Percentiles rank a stretch among this genome's conserved stretches.
phyloP scores from a whole-genome alignment of 345 rosid species.

The Aegle marmelos region DNA sequence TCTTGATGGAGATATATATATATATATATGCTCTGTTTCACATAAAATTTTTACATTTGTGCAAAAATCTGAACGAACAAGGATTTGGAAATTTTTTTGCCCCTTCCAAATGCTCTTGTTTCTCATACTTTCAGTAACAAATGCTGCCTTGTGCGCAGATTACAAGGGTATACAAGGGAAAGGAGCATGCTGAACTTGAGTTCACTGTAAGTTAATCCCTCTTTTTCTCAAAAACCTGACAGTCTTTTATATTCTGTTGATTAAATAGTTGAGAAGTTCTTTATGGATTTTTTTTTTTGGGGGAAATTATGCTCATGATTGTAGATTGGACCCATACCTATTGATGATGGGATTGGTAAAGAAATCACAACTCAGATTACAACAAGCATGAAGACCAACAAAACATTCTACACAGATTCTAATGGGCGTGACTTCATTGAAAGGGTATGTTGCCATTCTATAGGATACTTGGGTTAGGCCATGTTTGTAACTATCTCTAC shows the following conservation, averaged over 20 bases:
- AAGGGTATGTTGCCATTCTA: constrained; percentile 50
- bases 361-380: constrained; percentile 71
- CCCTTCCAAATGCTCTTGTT: background rate
- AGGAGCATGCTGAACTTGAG: constrained; percentile 88
- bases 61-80: background rate
- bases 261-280: constrained; percentile 9
- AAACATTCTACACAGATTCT: constrained; percentile 86
- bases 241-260: background rate
- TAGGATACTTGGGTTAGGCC: constrained; percentile 1
- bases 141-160: constrained; percentile 38
- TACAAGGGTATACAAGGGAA: constrained; percentile 82
- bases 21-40: constrained; percentile 8
- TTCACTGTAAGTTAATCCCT: constrained; percentile 65
- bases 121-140: constrained; percentile 14
- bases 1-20: constrained; percentile 7
- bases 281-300: constrained; percentile 18
- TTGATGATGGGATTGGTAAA: constrained; percentile 84
- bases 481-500: no score
- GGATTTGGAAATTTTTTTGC: constrained; percentile 4
- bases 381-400: constrained; percentile 71
- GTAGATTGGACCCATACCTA: constrained; percentile 92
- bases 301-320: constrained; percentile 14
- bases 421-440: constrained; percentile 91
- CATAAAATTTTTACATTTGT: background rate
- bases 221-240: background rate